Evolutionary conservation across 495 filamentous ascomycete genomes (phyloP).

Genomic region (Penicillium arizonense): DNA sequence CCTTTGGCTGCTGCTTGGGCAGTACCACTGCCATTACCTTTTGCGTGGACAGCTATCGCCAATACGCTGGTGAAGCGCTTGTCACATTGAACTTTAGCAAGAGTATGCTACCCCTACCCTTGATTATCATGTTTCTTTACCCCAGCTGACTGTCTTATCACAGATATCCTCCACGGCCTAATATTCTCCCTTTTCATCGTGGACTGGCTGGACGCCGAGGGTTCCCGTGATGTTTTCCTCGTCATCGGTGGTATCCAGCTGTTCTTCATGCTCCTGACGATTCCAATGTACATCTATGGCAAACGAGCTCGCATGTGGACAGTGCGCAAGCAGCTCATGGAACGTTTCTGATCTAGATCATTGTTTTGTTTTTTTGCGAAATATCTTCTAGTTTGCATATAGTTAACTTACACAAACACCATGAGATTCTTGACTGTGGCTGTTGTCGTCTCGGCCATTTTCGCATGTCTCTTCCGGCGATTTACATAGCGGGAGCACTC

Average conservation of each 20-base stretch:
- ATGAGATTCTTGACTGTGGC: too few species aligned
- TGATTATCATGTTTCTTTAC: not conserved
- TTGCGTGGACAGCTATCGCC: conserved; percentile 87
- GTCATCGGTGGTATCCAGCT: conserved; percentile 87
- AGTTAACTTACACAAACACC: not conserved
- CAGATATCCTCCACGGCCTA: conserved; percentile 82
- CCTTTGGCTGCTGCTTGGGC: conserved; percentile 89
- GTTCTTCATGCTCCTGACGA: conserved; percentile 66
- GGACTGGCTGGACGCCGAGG: conserved; percentile 73
- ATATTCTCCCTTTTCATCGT: conserved; percentile 92
- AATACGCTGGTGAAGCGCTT: conserved; percentile 92
- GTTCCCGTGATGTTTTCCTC: conserved; percentile 74
- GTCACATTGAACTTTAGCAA: conserved; percentile 95
- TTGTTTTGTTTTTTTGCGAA: not conserved
- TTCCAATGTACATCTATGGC: conserved; percentile 95
- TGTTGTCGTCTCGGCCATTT: too few species aligned
- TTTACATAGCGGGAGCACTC: too few species aligned
- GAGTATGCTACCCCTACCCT: conserved; percentile 45
- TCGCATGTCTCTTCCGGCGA: too few species aligned
- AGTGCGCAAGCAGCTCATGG: conserved; percentile 82
- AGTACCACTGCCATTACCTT: conserved; percentile 96
- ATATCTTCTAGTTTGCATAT: not conserved
- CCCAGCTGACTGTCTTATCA: conserved; percentile 3
- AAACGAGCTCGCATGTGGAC: conserved; percentile 98
- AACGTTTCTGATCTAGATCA: conserved; percentile 60